These are phyloP conservation scores for Naganishia liquefaciens DNA, from an alignment of 1,284 basidiomycete genomes.

Conservation along the genomic window DNA sequence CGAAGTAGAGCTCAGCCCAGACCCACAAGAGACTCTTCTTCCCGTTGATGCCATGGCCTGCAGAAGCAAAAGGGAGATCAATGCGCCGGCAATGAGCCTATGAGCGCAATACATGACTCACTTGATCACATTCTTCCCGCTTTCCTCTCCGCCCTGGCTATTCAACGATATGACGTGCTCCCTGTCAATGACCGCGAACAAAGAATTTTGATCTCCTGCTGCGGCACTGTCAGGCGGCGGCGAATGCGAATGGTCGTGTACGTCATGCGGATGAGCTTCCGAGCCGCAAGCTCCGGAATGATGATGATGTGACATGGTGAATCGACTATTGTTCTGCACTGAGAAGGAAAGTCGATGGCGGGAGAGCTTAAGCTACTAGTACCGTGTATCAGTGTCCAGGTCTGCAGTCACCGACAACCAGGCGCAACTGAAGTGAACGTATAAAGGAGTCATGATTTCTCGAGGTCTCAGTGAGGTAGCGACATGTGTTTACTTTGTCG, in stretches of 20 bases:
- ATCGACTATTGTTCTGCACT: not conserved
- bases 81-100: constrained; percentile 1
- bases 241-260: constrained; percentile 47
- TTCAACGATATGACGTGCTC: constrained; percentile 52
- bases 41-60: constrained; percentile 46
- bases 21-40: constrained; percentile 49
- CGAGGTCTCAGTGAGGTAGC: too few relatives aligned
- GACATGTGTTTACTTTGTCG: constrained; percentile 9
- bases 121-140: constrained; percentile 53
- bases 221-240: constrained; percentile 41
- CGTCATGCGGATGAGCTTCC: constrained; percentile 20
- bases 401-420: too few relatives aligned
- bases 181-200: constrained; percentile 49
- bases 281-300: constrained; percentile 25
- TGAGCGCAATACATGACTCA: constrained; percentile 36
- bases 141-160: constrained; percentile 47
- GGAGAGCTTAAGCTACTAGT: not conserved
- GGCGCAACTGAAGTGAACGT: too few relatives aligned
- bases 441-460: too few relatives aligned
- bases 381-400: too few relatives aligned
- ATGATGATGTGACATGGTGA: constrained; percentile 16
- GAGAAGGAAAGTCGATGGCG: not conserved
- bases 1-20: not conserved
- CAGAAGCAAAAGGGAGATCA: not conserved
- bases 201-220: constrained; percentile 47